Conservation (phyloP, 768 basidiomycete species). For the Chalciporus pseudorubinellus region DNA sequence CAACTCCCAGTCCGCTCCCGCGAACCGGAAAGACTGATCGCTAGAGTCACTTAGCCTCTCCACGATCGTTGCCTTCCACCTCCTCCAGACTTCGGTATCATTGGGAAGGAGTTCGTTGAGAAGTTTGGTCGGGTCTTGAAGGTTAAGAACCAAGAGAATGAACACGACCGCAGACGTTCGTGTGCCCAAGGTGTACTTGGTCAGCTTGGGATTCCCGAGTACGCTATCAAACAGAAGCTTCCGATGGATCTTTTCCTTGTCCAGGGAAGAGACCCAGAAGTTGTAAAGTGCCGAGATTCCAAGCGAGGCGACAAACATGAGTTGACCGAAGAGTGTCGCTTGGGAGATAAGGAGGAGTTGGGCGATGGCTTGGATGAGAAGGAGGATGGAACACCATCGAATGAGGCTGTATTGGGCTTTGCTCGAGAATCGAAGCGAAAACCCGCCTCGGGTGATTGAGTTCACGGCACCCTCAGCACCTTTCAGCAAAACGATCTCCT, state of each 20-base stretch:
- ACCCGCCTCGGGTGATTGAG: slow-evolving; percentile 26
- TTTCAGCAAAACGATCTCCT: slow-evolving; percentile 24
- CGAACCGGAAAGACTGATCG: background rate
- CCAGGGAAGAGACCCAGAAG: slow-evolving; percentile 27
- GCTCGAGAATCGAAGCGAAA: slow-evolving; percentile 24
- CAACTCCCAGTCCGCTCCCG: background rate
- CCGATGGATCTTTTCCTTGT: slow-evolving; percentile 22
- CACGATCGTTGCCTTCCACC: slow-evolving; percentile 18
- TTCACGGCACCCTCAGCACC: slow-evolving; percentile 30
- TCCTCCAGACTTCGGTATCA: slow-evolving; percentile 19
- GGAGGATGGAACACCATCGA: slow-evolving; percentile 21
- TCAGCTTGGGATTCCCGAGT: slow-evolving; percentile 12
- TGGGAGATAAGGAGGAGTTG: no score
- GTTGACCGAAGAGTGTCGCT: slow-evolving; percentile 28
- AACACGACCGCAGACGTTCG: slow-evolving; percentile 20
- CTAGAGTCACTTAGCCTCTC: background rate
- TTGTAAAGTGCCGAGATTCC: slow-evolving; percentile 29
- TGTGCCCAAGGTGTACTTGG: slow-evolving; percentile 14
- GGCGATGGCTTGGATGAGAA: slow-evolving; percentile 22
- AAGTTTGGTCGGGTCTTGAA: slow-evolving; percentile 3
- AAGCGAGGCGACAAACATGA: slow-evolving; percentile 29
- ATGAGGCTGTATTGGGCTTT: slow-evolving; percentile 9
- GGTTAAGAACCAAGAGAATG: slow-evolving; percentile 10
- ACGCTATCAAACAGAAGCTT: slow-evolving; percentile 11
- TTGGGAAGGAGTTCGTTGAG: slow-evolving; percentile 19